Percentiles rank a stretch among this genome's conserved stretches.
Conservation (phyloP, 345 rosid genomes). For the Nasturtium officinale region DNA sequence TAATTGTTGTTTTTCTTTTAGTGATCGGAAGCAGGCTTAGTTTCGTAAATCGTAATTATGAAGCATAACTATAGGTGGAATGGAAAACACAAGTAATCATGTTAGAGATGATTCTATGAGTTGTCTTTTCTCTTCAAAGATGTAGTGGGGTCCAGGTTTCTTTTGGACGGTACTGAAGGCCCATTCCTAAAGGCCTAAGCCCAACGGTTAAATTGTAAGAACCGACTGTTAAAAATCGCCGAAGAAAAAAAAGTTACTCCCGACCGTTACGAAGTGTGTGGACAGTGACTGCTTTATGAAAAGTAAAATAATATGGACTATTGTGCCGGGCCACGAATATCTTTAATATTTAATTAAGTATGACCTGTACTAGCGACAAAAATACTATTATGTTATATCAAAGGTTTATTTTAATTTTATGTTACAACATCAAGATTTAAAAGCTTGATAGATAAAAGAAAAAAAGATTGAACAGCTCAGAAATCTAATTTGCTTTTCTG, state of each 20-base stretch:
- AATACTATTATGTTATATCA: neutral
- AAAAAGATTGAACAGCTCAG: slow-evolving; percentile 31
- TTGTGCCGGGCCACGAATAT: slow-evolving; percentile 21
- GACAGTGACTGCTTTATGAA: slow-evolving; percentile 34
- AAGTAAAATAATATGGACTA: neutral
- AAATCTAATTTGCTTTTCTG: slow-evolving; percentile 26
- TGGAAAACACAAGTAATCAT: neutral
- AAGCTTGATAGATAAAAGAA: too few species aligned
- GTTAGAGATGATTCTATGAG: neutral
- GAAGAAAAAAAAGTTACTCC: neutral
- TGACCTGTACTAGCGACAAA: slow-evolving; percentile 23
- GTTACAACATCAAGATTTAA: too few species aligned
- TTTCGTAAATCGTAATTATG: neutral
- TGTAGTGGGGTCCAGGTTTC: neutral
- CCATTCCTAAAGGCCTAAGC: neutral
- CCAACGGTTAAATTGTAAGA: neutral
- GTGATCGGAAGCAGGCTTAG: neutral
- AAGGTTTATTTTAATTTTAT: too few species aligned
- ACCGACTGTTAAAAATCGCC: neutral
- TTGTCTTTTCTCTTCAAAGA: neutral
- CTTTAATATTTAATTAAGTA: neutral
- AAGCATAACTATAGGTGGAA: neutral
- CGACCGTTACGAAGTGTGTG: slow-evolving; percentile 34
- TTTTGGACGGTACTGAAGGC: neutral
- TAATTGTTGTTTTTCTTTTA: too few species aligned